phyloP scores from a whole-genome alignment of 164 flowering plant species.

The Liriodendron chinense region DNA sequence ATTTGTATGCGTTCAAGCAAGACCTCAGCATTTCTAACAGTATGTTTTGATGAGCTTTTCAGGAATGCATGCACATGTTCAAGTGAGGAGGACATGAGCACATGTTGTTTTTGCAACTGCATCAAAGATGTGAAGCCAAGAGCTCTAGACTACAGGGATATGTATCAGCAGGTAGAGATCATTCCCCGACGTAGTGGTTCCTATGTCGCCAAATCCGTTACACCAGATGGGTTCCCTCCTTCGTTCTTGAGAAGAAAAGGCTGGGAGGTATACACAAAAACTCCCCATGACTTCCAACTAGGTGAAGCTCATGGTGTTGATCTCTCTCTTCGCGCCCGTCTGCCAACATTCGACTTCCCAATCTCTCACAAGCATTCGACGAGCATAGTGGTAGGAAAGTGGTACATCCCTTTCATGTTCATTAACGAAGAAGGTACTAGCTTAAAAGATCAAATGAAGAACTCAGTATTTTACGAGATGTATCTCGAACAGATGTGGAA shows the following conservation, averaged over 20 bases:
- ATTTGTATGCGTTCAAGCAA: constrained; percentile 17
- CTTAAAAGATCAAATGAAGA: constrained; percentile 32
- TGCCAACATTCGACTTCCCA: constrained; percentile 8
- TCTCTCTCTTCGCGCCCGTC: not conserved
- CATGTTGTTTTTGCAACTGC: constrained; percentile 32
- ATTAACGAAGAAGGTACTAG: constrained; percentile 9
- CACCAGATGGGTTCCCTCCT: constrained; percentile 19
- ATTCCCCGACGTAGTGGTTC: not conserved
- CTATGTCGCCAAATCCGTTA: constrained; percentile 19
- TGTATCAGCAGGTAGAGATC: constrained; percentile 44
- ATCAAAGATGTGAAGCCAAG: constrained; percentile 32
- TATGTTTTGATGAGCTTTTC: not conserved
- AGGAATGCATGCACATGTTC: constrained; percentile 49
- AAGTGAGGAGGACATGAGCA: constrained; percentile 36
- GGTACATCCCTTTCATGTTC: constrained; percentile 23
- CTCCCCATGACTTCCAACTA: constrained; percentile 1
- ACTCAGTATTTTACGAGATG: constrained; percentile 47
- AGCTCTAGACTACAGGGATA: constrained; percentile 34
- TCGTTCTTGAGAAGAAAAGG: constrained; percentile 14
- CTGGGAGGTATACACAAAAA: constrained; percentile 3
- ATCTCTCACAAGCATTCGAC: constrained; percentile 1
- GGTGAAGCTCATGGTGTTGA: constrained; percentile 1
- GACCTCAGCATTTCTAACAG: constrained; percentile 31
- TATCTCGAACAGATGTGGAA: constrained; percentile 65
- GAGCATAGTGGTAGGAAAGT: constrained; percentile 10